Base-by-base conservation (phyloP, 805 yeast genomes). In the Ogataea paradorogensis region DNA sequence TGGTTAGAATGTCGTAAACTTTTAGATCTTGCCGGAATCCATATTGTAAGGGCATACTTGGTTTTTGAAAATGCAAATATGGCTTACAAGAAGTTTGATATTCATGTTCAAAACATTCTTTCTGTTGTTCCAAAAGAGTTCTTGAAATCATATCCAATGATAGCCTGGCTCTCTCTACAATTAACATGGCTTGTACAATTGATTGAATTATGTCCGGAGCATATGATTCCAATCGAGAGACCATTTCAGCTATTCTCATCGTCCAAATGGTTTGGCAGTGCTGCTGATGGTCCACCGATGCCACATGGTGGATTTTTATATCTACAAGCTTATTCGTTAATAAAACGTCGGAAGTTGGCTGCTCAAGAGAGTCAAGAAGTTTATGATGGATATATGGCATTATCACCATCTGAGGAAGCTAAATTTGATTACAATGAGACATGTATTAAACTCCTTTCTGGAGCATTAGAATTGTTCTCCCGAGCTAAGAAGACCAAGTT, bases 121-220 rank as follows among this genome's bases (percentile, higher is more conserved):
- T 60, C 64, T 7, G 52, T 72, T 5, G 41, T 69, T 13, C 59
- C 64, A n/a, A 40, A 46, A 1, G 56, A 62, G 15, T 47, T 52
- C 7, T 46, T 63, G 10, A 38, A 47, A 2, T 50, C 55, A 9
- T 63, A 53, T 42, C 46, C 67, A 0, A 62, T 61, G 5, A 47
- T 54, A 15, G 58, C 69, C 28, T 85, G 95, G 95, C 51, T 70
- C 9, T 71, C 81, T 0, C 53, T 63, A n/a, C 95, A 85, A 53
- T 73, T 76, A 47, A 72, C 76, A 29, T 74, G 84, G 80, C 62
- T 85, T 9, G 87, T 84, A 0, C 76, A 81, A 41, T 56, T 83
- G 13, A 61, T 80, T 36, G 69, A 64, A 8, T 37, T 60, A n/a
- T 65, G 75, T 1, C 84, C 84, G 0, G 61, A 59, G 2, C 48